These are phyloP conservation scores for Laburnicola sp. DNA, from an alignment of 2,329 filamentous ascomycete species.

Conservation along the genomic window DNA sequence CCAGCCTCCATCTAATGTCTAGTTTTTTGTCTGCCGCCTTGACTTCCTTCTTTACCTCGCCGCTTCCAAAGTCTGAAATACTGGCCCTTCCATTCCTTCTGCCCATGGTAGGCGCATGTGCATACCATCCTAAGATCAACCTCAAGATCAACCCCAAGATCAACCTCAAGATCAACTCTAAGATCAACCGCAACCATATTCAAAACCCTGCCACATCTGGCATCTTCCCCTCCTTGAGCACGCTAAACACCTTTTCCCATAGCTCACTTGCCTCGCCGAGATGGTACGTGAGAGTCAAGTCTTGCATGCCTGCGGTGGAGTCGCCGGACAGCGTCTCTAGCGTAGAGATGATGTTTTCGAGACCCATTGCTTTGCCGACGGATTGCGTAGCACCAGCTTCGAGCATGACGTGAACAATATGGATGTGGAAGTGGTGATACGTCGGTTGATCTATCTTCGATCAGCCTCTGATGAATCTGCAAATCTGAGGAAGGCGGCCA, in stretches of 20 bases:
- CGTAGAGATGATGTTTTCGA: conserved; percentile 84
- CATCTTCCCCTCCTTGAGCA: conserved; percentile 66
- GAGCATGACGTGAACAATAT: conserved; percentile 88
- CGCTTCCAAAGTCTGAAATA: no score
- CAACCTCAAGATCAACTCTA: no score
- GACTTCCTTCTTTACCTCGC: no score
- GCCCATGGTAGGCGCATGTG: no score
- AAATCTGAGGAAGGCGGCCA: no score
- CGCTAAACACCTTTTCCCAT: conserved; percentile 80
- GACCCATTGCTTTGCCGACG: conserved; percentile 83
- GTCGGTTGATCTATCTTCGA: conserved; percentile 77
- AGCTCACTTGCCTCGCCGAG: conserved; percentile 88
- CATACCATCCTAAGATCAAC: no score
- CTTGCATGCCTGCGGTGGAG: conserved; percentile 76
- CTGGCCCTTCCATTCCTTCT: no score
- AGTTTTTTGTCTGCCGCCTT: no score
- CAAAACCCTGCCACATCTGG: conserved; percentile 27
- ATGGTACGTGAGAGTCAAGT: conserved; percentile 77
- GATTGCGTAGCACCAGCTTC: conserved; percentile 91
- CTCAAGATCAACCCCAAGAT: no score
- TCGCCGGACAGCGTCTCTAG: conserved; percentile 69
- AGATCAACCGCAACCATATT: no score
- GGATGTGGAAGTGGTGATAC: conserved; percentile 97
- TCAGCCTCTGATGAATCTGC: no score
- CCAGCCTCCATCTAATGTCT: conserved; percentile 5